Base-by-base conservation (phyloP, 2,329 filamentous ascomycete genomes). In the Dothistroma pini region DNA sequence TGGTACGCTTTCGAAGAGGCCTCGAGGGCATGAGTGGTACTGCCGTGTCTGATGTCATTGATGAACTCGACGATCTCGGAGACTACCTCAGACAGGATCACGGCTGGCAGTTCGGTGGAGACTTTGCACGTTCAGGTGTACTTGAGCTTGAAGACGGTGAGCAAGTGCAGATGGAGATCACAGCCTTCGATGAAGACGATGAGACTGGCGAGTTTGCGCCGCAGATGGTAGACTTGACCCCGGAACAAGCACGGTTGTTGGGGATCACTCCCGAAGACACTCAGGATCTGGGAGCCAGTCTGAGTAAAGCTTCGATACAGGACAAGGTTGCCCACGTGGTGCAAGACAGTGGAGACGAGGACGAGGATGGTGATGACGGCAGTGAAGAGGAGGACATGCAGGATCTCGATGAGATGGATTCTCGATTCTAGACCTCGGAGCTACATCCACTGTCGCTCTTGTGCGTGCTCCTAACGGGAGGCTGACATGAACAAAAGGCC, bases 121-220 rank as follows among this genome's bases (percentile, higher is more conserved):
- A 78, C 19, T 81, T 84, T 64, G 77, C 86, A 21, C 80, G 80
- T 63, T 79, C 78, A 25, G 86, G 86, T 0, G 81, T 86, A 75
- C 66, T 88, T 34, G 80, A 84, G 63, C 69, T 88, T 57, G 85
- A 87, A 70, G 86, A 88, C 68, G 86, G 86, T 16, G 86, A 88
- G 71, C 76, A 79, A 63, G 81, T 88, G 4, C 84, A 86, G 65
- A 77, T 88, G 77, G 83, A 85, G 21, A 72, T 70, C 2, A 73
- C 70, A 22, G 67, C 65, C 6, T 72, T 67, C 44, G 84, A 86
- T 50, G 83, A 84, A 68, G 84, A 87, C 21, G 85, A 88, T 55
- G 85, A 88, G 72, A 81, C 79, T 12, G 86, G 86, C 11, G 85
- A 88, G 66, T 88, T 85, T 77, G 85, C 85, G 32, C 86, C 86